phyloP scores from a whole-genome alignment of 768 basidiomycete species.

The Thelephora aurantiotincta region DNA sequence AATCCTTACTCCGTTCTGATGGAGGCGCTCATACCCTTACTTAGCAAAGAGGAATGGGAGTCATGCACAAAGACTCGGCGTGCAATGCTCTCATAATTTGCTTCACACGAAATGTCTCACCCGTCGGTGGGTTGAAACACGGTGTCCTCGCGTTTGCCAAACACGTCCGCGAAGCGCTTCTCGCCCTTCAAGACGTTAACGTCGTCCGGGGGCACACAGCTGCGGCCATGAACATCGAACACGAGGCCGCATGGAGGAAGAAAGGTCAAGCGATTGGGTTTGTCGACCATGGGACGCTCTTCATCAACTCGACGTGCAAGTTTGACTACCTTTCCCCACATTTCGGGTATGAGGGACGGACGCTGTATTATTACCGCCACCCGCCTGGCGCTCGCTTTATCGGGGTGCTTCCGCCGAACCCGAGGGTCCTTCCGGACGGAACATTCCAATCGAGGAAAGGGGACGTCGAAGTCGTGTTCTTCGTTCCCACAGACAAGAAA shows the following conservation, averaged over 20 bases:
- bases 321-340: slow-evolving; percentile 10
- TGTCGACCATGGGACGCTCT: background rate
- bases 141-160: background rate
- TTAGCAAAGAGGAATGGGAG: background rate
- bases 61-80: background rate
- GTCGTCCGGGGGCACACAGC: background rate
- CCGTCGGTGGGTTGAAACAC: background rate
- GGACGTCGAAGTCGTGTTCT: slow-evolving; percentile 8
- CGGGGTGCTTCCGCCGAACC: slow-evolving; percentile 9
- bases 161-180: background rate
- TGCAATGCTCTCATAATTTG: background rate
- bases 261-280: slow-evolving; percentile 1
- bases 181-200: background rate
- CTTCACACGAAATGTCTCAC: background rate
- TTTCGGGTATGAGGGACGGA: slow-evolving; percentile 7
- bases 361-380: slow-evolving; percentile 7
- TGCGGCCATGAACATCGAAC: background rate
- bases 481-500: slow-evolving; percentile 3
- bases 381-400: slow-evolving; percentile 5
- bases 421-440: slow-evolving; percentile 4
- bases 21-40: background rate
- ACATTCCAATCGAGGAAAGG: background rate
- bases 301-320: slow-evolving; percentile 5
- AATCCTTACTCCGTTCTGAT: background rate
- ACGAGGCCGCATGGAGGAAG: background rate